Evolutionary conservation across 2,329 filamentous ascomycete species (phyloP), one percentile per base, ranked within the genome.

Genomic region (Sporothrix inflata): DNA sequence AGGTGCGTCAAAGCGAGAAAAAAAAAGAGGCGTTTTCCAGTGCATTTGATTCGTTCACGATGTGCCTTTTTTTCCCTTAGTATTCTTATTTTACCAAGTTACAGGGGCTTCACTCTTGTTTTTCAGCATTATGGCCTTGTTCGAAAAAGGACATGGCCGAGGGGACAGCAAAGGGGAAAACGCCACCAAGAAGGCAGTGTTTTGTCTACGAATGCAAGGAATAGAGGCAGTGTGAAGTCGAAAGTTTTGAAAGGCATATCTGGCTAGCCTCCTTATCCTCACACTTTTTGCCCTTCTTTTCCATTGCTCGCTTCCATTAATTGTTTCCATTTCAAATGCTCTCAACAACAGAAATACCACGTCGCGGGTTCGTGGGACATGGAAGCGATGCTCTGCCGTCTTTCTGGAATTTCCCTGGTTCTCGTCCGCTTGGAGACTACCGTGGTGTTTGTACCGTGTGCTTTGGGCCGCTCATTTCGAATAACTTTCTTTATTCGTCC

Each of bases 331-430:
- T 21, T 4, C 49, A 53, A 53, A 5, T 9, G 14, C 16, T 34
- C 14, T 14, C 1, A 16, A 14, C 24, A 40, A 34, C 11, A 16
- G 34, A 34, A n/a, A 65, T 65, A 55, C 42, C 53, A 16, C 57
- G 40, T 47, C 24, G 24, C 16, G 21, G 40, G 61, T 47, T 65
- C 61, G 61, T 65, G 61, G 40, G 57, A 21, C 34, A 63, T 21
- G 12, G 34, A 63, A 63, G 34, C 34, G 38, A 53, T 21, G 21
- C 21, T 53, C 57, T 24, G n/a, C 60, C 60, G 38, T 65, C 21
- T 24, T 45, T 27, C 38, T 65, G 60, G 38, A 16, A 24, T 45
- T 45, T 45, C 60, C 60, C 61, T 47, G 61, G 61, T 65, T 65
- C 61, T 47, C 61, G 34, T 42, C 34, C n/a, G 34, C 14, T 14